Evolutionary conservation across 257 asterid species (phyloP).

Genomic region (Asclepias syriaca): DNA sequence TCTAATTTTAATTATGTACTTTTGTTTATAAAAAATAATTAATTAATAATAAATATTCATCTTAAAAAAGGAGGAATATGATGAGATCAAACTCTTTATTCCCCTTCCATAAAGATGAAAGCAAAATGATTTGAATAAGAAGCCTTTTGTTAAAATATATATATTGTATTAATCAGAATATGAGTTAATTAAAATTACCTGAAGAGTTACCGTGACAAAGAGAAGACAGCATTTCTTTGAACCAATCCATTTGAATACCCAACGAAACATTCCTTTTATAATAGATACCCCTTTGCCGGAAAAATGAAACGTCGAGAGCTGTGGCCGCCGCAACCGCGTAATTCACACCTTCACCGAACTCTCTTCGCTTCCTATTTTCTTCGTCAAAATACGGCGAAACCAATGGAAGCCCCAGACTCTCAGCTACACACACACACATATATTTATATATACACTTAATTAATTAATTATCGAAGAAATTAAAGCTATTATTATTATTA

Average conservation of each 20-base stretch:
- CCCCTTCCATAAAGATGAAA: no score
- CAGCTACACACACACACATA: constrained; percentile 17
- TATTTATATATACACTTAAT: no score
- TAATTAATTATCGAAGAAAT: no score
- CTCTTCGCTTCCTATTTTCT: not conserved
- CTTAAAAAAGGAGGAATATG: no score
- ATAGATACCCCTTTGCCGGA: constrained; percentile 21
- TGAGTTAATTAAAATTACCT: not conserved
- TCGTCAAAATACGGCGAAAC: constrained; percentile 30
- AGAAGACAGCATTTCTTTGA: constrained; percentile 24
- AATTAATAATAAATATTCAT: no score
- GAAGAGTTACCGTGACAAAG: constrained; percentile 15
- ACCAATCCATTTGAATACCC: constrained; percentile 37
- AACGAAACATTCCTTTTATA: constrained; percentile 26
- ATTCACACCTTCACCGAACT: constrained; percentile 23
- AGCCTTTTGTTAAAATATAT: no score
- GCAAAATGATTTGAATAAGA: no score
- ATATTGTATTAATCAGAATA: no score
- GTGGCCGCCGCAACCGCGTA: constrained; percentile 46
- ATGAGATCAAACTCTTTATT: no score
- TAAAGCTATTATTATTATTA: no score
- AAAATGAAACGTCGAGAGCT: constrained; percentile 28
- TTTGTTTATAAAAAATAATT: no score
- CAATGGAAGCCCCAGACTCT: constrained; percentile 31
- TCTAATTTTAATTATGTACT: no score